Conservation (phyloP, 2,329 filamentous ascomycete genomes). For the Colletotrichum siamense region DNA sequence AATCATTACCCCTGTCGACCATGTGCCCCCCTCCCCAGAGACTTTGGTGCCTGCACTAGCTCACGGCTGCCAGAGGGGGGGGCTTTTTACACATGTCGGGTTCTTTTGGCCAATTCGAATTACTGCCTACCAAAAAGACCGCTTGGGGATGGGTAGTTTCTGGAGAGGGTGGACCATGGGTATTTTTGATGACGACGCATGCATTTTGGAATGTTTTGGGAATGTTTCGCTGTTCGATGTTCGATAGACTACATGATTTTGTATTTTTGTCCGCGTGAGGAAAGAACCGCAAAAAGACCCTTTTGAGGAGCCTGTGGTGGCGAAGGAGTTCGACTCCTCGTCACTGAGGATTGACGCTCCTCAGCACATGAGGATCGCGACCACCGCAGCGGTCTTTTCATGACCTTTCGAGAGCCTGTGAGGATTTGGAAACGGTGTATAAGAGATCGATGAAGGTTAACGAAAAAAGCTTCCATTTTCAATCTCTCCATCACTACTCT, state of each 20-base stretch:
- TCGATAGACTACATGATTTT: not conserved
- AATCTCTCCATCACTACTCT: not conserved
- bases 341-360: not conserved
- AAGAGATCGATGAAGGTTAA: too few relatives aligned
- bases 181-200: not conserved
- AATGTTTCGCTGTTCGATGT: not conserved
- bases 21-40: not conserved
- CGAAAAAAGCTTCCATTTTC: too few relatives aligned
- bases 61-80: not conserved
- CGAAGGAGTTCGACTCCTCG: not conserved
- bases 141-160: not conserved
- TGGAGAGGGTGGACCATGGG: not conserved
- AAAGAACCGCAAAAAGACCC: not conserved
- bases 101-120: not conserved
- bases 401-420: rapidly evolving
- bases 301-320: not conserved
- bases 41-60: not conserved
- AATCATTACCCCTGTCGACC: not conserved
- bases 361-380: not conserved
- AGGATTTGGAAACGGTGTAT: not conserved
- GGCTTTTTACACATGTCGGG: not conserved
- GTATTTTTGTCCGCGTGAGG: not conserved
- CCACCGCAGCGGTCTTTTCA: not conserved
- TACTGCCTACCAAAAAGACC: not conserved
- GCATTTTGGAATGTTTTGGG: not conserved